A percentile compares a stretch with the other conserved stretches of the same genome.
phyloP scores from a whole-genome alignment of 2,329 filamentous ascomycete species.

The Laburnicola sp. region DNA sequence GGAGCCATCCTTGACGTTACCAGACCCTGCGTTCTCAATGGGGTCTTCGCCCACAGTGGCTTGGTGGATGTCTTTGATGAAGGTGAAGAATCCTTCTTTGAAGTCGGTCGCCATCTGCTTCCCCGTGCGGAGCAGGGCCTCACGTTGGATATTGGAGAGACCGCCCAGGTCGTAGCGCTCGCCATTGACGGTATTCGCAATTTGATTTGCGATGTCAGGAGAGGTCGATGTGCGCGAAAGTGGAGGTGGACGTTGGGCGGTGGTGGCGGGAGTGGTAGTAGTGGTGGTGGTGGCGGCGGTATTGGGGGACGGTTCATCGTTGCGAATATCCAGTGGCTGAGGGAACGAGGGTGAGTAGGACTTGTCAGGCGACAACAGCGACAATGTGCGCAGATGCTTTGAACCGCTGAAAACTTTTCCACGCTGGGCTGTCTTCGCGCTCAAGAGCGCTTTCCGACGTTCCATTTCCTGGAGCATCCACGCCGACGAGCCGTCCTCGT shows the following conservation, averaged over 20 bases:
- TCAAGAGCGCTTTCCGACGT: slow-evolving; percentile 69
- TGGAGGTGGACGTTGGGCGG: slow-evolving; percentile 14
- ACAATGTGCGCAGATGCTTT: slow-evolving; percentile 68
- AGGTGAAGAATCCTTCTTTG: slow-evolving; percentile 86
- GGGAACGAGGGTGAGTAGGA: slow-evolving; percentile 42
- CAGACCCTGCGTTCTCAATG: slow-evolving; percentile 47
- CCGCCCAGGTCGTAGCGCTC: slow-evolving; percentile 39
- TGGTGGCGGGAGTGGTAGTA: slow-evolving; percentile 6
- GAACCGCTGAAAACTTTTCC: slow-evolving; percentile 65
- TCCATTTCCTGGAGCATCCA: slow-evolving; percentile 67
- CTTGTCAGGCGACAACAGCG: slow-evolving; percentile 71
- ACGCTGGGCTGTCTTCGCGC: slow-evolving; percentile 51
- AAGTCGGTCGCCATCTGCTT: slow-evolving; percentile 90
- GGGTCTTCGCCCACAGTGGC: slow-evolving; percentile 95
- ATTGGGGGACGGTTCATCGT: slow-evolving; percentile 20
- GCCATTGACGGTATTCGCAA: slow-evolving; percentile 27
- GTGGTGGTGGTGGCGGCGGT: background rate
- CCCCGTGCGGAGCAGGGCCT: slow-evolving; percentile 46
- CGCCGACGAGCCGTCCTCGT: slow-evolving; percentile 49
- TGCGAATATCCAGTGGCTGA: slow-evolving; percentile 44
- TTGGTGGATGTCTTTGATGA: slow-evolving; percentile 92
- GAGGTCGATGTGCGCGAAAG: slow-evolving; percentile 34
- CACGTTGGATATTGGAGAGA: slow-evolving; percentile 39
- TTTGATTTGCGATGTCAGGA: slow-evolving; percentile 35
- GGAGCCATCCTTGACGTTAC: slow-evolving; percentile 28